Evolutionary conservation across 1,284 basidiomycete species (phyloP).

Genomic region (Veloboletus limbatus): DNA sequence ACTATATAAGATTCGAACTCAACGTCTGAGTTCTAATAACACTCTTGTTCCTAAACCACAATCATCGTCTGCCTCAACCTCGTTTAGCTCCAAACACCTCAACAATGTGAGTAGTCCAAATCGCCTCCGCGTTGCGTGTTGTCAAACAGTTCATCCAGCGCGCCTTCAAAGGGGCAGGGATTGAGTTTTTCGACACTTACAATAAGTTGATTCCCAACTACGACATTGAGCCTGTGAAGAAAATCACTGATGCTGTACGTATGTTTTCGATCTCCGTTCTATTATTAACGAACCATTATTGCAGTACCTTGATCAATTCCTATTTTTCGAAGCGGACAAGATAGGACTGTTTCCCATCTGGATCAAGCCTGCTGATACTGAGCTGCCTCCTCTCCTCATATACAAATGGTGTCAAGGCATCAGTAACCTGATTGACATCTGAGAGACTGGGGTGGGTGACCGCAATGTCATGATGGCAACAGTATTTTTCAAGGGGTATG

Average conservation of each 20-base stretch:
- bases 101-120: no score
- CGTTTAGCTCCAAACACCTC: no score
- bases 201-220: constrained; percentile 98
- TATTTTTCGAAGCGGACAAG: constrained; percentile 94
- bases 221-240: constrained; percentile 97
- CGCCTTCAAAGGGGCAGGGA: constrained; percentile 97
- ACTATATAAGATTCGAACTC: no score
- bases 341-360: constrained; percentile 94
- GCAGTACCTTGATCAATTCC: constrained; percentile 87
- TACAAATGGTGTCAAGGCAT: constrained; percentile 98
- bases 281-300: constrained; percentile 18
- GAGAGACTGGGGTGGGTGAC: constrained; percentile 96
- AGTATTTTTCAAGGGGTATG: constrained; percentile 91
- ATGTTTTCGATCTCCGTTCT: not conserved
- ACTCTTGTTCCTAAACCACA: no score
- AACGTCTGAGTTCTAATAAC: no score
- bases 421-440: constrained; percentile 91
- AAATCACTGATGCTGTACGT: constrained; percentile 91
- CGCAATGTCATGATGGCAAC: constrained; percentile 98
- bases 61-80: no score
- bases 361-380: constrained; percentile 97
- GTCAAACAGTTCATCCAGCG: constrained; percentile 97
- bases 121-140: no score
- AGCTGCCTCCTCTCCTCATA: constrained; percentile 92
- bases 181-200: constrained; percentile 93